Base-by-base conservation (phyloP, 768 basidiomycete genomes). In the Sarcodon aspratus region DNA sequence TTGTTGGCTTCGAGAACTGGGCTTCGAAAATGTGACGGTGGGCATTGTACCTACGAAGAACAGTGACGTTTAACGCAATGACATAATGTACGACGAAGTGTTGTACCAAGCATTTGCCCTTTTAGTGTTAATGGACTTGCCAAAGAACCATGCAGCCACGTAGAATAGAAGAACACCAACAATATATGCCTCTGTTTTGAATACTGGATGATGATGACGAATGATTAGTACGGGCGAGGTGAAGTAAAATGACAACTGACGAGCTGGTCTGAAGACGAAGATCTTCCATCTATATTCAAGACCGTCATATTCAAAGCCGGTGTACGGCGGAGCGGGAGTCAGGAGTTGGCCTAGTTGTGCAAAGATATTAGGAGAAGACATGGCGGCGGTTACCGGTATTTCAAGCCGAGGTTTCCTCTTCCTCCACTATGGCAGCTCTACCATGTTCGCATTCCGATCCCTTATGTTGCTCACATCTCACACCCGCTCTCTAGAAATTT, bases 251-350 rank as follows among this genome's bases (percentile, higher is more conserved):
- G 15, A n/a, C 69, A 27, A 54, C 81, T 55, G 59, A 84, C 84
- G 61, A 8, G 82, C 86, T 15, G 92, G 93, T 38, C 91, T 73
- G 67, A 95, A 89, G 35, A 82, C 78, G 56, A 96, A 66, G 48
- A 79, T 69, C 59, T 74, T 81, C 82, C 84, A 93, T 53, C 66
- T 72, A 62, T 70, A 82, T 63, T 96, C 76, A 43, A 77, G 63
- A 15, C 91, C 92, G 34, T 83, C 73, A 62, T 92, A 96, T 7
- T 83, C 69, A 7, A 67, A 64, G 9, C 70, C 65, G 18, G 76
- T 69, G 33, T 73, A 57, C 48, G 79, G 67, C 3, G 79, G 76
- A 0, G 78, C 71, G 9, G 85, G 85, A 5, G 79, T 76, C 53
- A 87, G 58, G 35, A 48, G 11, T 27, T 7, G 18, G 40, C 48